Evolutionary conservation across 2,329 filamentous ascomycete species (phyloP).

Genomic region (Colletotrichum tofieldiae): DNA sequence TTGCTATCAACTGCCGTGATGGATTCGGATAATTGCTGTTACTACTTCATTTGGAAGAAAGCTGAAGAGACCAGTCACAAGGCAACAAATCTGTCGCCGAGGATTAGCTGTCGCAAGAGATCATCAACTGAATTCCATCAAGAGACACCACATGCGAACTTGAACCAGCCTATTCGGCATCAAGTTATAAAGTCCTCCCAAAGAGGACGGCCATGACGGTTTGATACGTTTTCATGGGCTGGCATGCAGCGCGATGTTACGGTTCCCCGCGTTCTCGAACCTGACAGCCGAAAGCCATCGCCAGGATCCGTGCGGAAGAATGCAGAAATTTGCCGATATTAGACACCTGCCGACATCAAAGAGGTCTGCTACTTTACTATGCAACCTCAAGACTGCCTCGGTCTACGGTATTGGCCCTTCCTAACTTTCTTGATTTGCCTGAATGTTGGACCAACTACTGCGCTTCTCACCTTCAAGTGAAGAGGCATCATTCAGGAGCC

Average conservation of each 20-base stretch:
- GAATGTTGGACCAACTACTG: background rate
- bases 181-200: background rate
- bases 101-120: background rate
- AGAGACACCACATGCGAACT: no score
- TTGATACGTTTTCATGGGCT: background rate
- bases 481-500: background rate
- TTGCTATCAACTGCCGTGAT: background rate
- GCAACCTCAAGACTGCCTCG: background rate
- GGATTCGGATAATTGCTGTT: background rate
- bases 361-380: background rate
- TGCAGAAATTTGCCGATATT: constrained; percentile 12
- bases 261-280: constrained; percentile 4
- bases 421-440: background rate
- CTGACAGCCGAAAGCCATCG: background rate
- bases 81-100: background rate
- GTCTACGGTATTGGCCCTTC: background rate
- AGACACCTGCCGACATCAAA: background rate
- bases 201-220: background rate
- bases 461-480: background rate
- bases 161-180: background rate
- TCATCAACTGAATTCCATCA: background rate
- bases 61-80: background rate
- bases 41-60: background rate
- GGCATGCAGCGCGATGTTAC: background rate
- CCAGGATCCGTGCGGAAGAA: constrained; percentile 5